Evolutionary conservation across 2,329 filamentous ascomycete species (phyloP).

Genomic region (Passalora sequoiae): DNA sequence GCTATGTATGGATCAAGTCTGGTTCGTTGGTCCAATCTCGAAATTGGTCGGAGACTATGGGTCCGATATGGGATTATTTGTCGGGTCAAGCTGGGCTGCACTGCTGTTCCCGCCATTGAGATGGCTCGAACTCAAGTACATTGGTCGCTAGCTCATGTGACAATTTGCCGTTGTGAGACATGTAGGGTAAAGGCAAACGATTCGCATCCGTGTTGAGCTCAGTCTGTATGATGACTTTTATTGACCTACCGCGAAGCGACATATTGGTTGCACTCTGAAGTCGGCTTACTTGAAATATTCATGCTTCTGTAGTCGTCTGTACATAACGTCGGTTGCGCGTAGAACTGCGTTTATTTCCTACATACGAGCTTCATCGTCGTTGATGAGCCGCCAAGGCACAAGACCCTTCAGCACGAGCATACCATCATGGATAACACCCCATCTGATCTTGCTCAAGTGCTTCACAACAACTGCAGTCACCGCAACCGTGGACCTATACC

Average conservation of each 20-base stretch:
- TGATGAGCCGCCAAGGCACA: conserved; percentile 37
- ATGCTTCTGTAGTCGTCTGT: too few species aligned
- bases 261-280: too few species aligned
- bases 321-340: too few species aligned
- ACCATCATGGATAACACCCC: conserved; percentile 59
- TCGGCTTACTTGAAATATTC: too few species aligned
- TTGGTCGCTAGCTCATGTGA: conserved; percentile 1
- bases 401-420: conserved; percentile 51
- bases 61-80: conserved; percentile 5
- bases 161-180: too few species aligned
- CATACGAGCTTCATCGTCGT: conserved; percentile 13
- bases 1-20: conserved; percentile 26
- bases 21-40: conserved; percentile 25
- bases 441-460: conserved; percentile 52
- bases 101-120: conserved; percentile 6
- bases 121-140: conserved; percentile 5
- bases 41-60: conserved; percentile 11
- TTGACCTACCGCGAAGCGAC: too few species aligned
- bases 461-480: conserved; percentile 53
- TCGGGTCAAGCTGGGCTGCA: conserved; percentile 5
- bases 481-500: conserved; percentile 48
- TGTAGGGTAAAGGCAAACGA: too few species aligned
- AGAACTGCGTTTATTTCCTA: neutral
- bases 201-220: too few species aligned
- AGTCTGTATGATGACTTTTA: too few species aligned